phyloP scores from a whole-genome alignment of 345 rosid species.

The Salix brachista region DNA sequence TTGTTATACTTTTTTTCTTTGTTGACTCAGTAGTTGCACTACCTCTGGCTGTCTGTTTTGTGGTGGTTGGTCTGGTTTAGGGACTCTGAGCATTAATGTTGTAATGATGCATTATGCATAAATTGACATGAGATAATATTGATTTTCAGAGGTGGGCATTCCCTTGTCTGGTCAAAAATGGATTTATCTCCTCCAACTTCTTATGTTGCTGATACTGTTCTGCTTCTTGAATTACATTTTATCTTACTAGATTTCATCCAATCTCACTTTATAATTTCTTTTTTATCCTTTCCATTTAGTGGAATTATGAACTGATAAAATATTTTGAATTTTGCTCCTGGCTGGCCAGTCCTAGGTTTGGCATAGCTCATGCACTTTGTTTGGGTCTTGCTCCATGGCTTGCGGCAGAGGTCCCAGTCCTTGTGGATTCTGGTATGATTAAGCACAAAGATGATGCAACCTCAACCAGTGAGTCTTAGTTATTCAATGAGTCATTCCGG shows the following conservation, averaged over 20 bases:
- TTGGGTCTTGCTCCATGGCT: conserved; percentile 99
- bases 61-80: too few species aligned
- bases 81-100: neutral
- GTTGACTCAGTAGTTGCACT: too few species aligned
- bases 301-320: neutral
- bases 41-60: too few species aligned
- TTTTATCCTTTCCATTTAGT: neutral
- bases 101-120: neutral
- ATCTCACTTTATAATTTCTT: neutral
- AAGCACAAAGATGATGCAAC: conserved; percentile 93
- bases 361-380: conserved; percentile 96
- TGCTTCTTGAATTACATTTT: neutral
- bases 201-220: neutral
- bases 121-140: neutral
- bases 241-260: neutral
- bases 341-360: conserved; percentile 77
- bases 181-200: neutral
- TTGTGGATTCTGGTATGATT: conserved; percentile 92
- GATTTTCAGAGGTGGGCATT: neutral
- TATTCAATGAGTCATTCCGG: neutral
- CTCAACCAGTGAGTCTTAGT: conserved; percentile 51
- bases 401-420: conserved; percentile 94
- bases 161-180: neutral
- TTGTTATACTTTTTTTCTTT: too few species aligned
- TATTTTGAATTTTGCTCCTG: neutral